Evolutionary conservation across 2,329 filamentous ascomycete species (phyloP), one percentile per base, ranked within the genome.

Genomic region (Blastomyces parvus): DNA sequence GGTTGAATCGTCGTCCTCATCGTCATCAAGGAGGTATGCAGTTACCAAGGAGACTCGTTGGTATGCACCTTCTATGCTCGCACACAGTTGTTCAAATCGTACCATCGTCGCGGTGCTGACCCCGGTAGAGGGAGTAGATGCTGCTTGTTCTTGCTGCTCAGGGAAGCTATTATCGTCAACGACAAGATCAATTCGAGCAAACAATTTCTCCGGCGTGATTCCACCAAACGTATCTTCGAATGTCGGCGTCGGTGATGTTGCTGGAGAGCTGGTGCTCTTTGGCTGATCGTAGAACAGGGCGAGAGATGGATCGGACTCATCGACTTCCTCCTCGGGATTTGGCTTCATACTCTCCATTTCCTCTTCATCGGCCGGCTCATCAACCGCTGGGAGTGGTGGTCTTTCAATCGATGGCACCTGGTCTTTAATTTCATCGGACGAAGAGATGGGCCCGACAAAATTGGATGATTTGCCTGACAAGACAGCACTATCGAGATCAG

Each of bases 381-480:
- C 59, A 11, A 57, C 60, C 19, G 68, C 71, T 53, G 61, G 74
- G 60, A 68, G 46, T 14, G 46, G 46, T 27, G 46, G 71, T 64
- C 38, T 73, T 66, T 83, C 78, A 56, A 85, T 73, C 62, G 76
- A 70, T 33, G 82, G 81, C 27, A 77, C 73, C 64, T 82, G 79
- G 14, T 78, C 71, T 75, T 85, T 85, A 64, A 76, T 69, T 59
- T 78, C 74, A 50, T 82, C 79, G 4, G 73, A 44, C 9, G 46
- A 70, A 57, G 67, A 65, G 46, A 79, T 77, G n/a, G 72, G 70
- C 62, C 79, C 80, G 9, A 83, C 77, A 61, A 83, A 79, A 73
- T 81, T 82, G 50, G 82, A 83, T 0, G 82, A 77, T 82, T 94
- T 94, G 70, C 88, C 89, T 4, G 87, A 87, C n/a, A 94, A 80